phyloP scores from a whole-genome alignment of 73 alveolate species.

The Paramecium biaurelia region DNA sequence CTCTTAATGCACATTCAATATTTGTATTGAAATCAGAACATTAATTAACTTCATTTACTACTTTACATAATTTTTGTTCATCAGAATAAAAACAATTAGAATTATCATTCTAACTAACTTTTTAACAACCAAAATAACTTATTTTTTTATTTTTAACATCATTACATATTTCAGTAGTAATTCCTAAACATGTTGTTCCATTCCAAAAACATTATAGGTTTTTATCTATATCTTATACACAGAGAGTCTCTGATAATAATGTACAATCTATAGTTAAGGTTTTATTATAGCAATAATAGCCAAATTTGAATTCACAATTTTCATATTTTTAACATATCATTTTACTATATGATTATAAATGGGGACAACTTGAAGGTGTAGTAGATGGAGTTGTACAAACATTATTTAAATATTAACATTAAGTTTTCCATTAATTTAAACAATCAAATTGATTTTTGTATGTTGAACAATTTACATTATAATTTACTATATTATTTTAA shows the following conservation, averaged over 20 bases:
- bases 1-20: neutral
- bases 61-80: neutral
- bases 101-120: neutral
- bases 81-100: neutral
- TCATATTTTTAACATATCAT: neutral
- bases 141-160: neutral
- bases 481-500: neutral
- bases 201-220: neutral
- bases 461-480: neutral
- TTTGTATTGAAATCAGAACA: neutral
- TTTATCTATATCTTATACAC: neutral
- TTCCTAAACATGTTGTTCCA: neutral
- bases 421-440: neutral
- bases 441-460: neutral
- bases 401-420: neutral
- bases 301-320: neutral
- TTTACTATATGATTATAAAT: constrained; percentile 9
- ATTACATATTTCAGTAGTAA: neutral
- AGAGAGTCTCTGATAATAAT: neutral
- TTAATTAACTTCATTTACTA: neutral
- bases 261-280: neutral
- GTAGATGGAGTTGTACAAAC: neutral
- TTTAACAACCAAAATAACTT: neutral
- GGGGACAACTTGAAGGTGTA: neutral
- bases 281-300: neutral